A percentile compares a stretch with the other conserved stretches of the same genome.
These are phyloP conservation scores for Aspergillus sparsus DNA, from an alignment of 495 filamentous ascomycete species.

Conservation along the genomic window DNA sequence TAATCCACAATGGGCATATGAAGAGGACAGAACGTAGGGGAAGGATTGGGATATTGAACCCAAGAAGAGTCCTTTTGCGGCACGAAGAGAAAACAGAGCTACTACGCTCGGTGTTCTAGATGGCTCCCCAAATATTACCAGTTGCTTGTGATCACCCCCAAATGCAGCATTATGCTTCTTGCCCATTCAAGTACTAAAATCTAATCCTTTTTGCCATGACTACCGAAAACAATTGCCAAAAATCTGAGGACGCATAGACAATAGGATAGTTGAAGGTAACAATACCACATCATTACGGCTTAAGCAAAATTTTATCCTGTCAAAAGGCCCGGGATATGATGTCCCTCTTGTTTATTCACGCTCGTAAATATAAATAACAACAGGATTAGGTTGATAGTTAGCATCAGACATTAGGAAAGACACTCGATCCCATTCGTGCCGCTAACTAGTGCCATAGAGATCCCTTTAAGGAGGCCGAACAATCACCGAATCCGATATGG, in stretches of 20 bases:
- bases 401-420: no score
- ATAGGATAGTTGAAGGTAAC: conserved; percentile 52
- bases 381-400: conserved; percentile 8
- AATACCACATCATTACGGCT: conserved; percentile 50
- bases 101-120: conserved; percentile 59
- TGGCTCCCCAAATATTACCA: conserved; percentile 55
- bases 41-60: conserved; percentile 35
- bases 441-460: no score
- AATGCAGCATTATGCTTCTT: conserved; percentile 52
- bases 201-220: conserved; percentile 44
- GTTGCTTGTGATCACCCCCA: conserved; percentile 49
- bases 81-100: conserved; percentile 45
- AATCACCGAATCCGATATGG: conserved; percentile 9
- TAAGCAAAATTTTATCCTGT: conserved; percentile 47
- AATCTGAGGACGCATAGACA: conserved; percentile 38
- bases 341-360: conserved; percentile 46
- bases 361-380: conserved; percentile 50
- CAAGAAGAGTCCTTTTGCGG: conserved; percentile 36
- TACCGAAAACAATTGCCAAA: conserved; percentile 30
- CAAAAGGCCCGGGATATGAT: conserved; percentile 39
- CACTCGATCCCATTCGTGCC: no score
- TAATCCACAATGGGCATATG: conserved; percentile 31
- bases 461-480: no score
- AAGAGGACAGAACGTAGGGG: conserved; percentile 31
- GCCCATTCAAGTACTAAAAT: conserved; percentile 52